Evolutionary conservation across 306 rosid genomes (phyloP), one percentile per base, ranked within the genome.

Genomic region (Medicago arabica): DNA sequence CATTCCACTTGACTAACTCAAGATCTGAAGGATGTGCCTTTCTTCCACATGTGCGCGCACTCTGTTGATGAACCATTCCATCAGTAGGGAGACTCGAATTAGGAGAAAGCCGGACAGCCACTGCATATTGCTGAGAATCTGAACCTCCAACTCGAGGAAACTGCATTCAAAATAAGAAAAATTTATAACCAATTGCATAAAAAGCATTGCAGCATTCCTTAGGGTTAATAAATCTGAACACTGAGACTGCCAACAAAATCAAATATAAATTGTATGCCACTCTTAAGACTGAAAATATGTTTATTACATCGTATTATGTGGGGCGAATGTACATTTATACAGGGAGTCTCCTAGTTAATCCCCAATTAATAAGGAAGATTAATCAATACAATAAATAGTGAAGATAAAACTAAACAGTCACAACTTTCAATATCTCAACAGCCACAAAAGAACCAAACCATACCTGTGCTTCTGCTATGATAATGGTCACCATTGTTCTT

Each of bases 11-110:
- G 88, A 95, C 93, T 60, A 86, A 81, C 57, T 90, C 89, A 75
- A 87, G 73, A 81, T 95, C 89, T 2, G 92, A 71, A 75, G 89
- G 83, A 67, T 74, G 79, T 40, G 96, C 82, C 85, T 84, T 78
- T 78, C 88, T 92, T 74, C 97, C 97, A 72, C 92, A 74, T 13
- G 99, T 95, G 72, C 91, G 99, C 13, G 93, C 93, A 85, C 97
- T 92, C 81, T 95, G 99, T 71, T 88, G 90, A 83, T 83, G 89
- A 73, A 81, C 82, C 74, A 81, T 73, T 67, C 82, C 68, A 64
- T 88, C 90, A 11, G 83, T 53, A 54, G 77, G 67, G 77, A 73
- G 71, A 68, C 79, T 80, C 67, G 77, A 86, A 44, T 81, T 71
- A 43, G 97, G 97, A 80, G 85, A 73, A 63, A 95, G 92, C 55